Conservation (phyloP, 805 yeast species). For the Saturnispora dispora region DNA sequence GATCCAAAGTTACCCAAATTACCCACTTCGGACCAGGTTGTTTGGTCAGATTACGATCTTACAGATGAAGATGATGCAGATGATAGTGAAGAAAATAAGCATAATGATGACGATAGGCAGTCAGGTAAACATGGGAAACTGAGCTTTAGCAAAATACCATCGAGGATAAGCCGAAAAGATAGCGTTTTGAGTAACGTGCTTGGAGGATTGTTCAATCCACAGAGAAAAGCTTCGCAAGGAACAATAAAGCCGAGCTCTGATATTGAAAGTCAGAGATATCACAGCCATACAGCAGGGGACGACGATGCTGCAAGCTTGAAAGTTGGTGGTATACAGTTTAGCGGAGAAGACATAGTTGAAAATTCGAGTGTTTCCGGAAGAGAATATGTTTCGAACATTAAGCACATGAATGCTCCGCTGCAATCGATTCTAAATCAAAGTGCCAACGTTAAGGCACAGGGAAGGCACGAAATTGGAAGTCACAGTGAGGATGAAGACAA, state of each 20-base stretch:
- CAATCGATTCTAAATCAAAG: neutral
- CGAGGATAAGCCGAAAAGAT: neutral
- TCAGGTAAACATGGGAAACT: neutral
- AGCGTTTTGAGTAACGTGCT: neutral
- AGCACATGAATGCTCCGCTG: neutral
- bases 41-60: slow-evolving; percentile 26
- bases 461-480: neutral
- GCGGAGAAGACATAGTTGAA: slow-evolving; percentile 4
- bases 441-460: neutral
- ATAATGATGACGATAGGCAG: neutral
- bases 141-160: neutral
- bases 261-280: neutral
- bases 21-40: slow-evolving; percentile 25
- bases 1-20: slow-evolving; percentile 34
- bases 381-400: neutral
- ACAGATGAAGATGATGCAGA: slow-evolving; percentile 3
- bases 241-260: neutral
- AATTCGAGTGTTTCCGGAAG: neutral
- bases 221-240: neutral
- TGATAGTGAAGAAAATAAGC: neutral
- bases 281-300: neutral
- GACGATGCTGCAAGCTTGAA: neutral
- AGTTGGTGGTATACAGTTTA: neutral
- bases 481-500: neutral
- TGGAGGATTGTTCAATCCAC: neutral